These are phyloP conservation scores for Kurtzmaniella fragi DNA, from an alignment of 805 yeast species.

Conservation along the genomic window DNA sequence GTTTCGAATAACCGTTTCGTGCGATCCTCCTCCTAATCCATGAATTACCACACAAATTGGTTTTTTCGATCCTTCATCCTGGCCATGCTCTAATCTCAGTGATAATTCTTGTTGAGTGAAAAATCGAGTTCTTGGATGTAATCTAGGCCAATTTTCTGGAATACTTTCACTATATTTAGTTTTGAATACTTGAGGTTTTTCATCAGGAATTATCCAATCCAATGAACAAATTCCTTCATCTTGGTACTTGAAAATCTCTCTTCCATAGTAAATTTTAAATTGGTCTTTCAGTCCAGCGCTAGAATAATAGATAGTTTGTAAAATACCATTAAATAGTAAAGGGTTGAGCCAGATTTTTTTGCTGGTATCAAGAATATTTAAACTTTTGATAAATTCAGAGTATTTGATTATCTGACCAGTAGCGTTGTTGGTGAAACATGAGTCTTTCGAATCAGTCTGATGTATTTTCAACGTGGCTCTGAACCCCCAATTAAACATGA, in stretches of 20 bases:
- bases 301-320: conserved; percentile 73
- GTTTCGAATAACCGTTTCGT: conserved; percentile 68
- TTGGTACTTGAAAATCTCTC: conserved; percentile 51
- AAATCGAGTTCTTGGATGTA: conserved; percentile 52
- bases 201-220: conserved; percentile 57
- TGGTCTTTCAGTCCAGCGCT: conserved; percentile 45
- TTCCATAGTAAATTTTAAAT: conserved; percentile 65
- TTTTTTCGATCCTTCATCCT: conserved; percentile 23
- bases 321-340: conserved; percentile 60
- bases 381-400: conserved; percentile 11
- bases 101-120: conserved; percentile 43
- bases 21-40: conserved; percentile 85
- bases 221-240: conserved; percentile 74
- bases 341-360: conserved; percentile 56
- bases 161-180: conserved; percentile 21
- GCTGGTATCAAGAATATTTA: conserved; percentile 17
- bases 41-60: conserved; percentile 68
- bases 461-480: conserved; percentile 27
- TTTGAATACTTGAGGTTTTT: conserved; percentile 21
- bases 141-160: conserved; percentile 30
- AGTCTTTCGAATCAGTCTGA: conserved; percentile 12
- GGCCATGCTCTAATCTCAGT: conserved; percentile 9
- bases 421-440: conserved; percentile 11
- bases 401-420: conserved; percentile 7
- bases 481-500: conserved; percentile 32